A percentile compares a stretch with the other conserved stretches of the same genome.
Evolutionary conservation across 2,329 filamentous ascomycete species (phyloP).

Genomic region (Pyricularia grisea): DNA sequence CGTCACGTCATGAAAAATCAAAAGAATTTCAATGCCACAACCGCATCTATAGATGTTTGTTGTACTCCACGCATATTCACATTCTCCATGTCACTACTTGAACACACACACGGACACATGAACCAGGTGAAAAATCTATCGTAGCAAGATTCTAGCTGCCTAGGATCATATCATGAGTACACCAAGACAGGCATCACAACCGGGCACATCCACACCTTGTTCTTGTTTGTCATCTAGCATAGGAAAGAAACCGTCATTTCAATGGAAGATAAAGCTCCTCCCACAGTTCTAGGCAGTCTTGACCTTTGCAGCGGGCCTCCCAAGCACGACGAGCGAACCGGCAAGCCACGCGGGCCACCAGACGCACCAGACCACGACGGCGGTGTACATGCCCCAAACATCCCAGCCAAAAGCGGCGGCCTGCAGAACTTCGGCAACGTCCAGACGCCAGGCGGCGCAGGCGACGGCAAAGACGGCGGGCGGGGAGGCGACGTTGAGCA

Average conservation of each 20-base stretch:
- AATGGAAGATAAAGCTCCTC: neutral
- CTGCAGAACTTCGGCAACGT: slow-evolving; percentile 50
- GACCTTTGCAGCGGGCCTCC: slow-evolving; percentile 14
- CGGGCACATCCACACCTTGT: neutral
- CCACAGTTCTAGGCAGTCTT: neutral
- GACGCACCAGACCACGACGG: slow-evolving; percentile 83
- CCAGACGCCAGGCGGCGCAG: slow-evolving; percentile 28
- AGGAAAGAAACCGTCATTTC: neutral
- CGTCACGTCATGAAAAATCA: neutral
- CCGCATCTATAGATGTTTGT: neutral
- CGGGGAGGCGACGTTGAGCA: slow-evolving; percentile 55
- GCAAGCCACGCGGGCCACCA: slow-evolving; percentile 92
- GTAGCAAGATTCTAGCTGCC: neutral
- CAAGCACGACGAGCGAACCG: slow-evolving; percentile 46
- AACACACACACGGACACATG: neutral
- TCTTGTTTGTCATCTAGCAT: neutral
- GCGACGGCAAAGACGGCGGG: slow-evolving; percentile 41
- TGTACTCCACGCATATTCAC: no score
- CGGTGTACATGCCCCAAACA: slow-evolving; percentile 82
- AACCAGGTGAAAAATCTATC: neutral
- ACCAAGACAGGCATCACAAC: neutral
- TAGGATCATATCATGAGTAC: neutral
- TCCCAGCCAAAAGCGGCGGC: slow-evolving; percentile 81
- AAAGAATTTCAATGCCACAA: neutral
- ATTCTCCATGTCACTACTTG: neutral